phyloP scores from a whole-genome alignment of 108 stramenopile species.

The Conticribra weissflogii region DNA sequence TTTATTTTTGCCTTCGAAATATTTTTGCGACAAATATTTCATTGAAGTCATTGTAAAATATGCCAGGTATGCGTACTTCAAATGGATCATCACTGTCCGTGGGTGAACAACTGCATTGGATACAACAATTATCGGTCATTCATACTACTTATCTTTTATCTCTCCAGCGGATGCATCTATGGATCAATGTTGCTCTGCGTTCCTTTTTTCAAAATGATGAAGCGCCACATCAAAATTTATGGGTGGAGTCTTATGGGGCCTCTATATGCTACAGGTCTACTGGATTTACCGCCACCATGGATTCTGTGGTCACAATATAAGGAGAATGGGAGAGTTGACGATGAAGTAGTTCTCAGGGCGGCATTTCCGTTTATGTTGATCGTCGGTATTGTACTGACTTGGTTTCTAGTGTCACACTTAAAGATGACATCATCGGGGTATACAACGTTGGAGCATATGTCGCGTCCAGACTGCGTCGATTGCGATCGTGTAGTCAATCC shows the following conservation, averaged over 20 bases:
- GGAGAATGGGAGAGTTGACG: constrained; percentile 35
- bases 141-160: constrained; percentile 60
- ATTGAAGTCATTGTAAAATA: constrained; percentile 57
- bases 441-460: constrained; percentile 44
- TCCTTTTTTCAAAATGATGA: constrained; percentile 58
- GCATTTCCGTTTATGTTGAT: constrained; percentile 46
- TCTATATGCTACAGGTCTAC: constrained; percentile 59
- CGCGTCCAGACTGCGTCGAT: constrained; percentile 13
- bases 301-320: constrained; percentile 35
- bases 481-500: constrained; percentile 13
- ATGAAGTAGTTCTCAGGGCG: constrained; percentile 39
- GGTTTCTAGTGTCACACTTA: constrained; percentile 38
- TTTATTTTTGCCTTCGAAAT: neutral
- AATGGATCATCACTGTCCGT: constrained; percentile 97
- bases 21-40: no score
- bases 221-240: constrained; percentile 44
- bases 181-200: constrained; percentile 54
- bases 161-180: constrained; percentile 70
- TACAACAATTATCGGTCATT: constrained; percentile 85
- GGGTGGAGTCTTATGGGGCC: constrained; percentile 55
- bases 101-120: constrained; percentile 98
- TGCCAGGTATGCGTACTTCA: constrained; percentile 77
- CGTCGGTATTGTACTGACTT: constrained; percentile 27
- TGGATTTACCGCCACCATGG: constrained; percentile 66
- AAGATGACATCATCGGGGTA: constrained; percentile 21